Conservation (phyloP, 1,284 basidiomycete species). For the Cutaneotrichosporon sp. region DNA sequence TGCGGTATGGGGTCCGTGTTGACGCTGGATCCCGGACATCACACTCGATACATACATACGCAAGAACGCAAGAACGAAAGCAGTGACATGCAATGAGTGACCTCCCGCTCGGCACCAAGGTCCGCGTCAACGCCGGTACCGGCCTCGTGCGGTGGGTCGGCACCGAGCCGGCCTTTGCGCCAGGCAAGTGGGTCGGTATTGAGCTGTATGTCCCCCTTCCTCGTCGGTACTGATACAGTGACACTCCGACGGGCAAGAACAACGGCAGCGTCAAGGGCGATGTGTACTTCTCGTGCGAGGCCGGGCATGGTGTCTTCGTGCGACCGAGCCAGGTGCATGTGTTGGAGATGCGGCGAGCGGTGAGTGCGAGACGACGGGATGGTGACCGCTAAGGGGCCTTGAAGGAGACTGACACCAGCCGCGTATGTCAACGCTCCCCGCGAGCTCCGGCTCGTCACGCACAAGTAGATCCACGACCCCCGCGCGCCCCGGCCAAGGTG, state of each 20-base stretch:
- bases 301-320: conserved; percentile 83
- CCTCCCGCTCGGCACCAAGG: conserved; percentile 53
- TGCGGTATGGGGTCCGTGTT: background rate
- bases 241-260: conserved; percentile 85
- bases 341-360: conserved; percentile 31
- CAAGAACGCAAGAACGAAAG: background rate
- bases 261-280: conserved; percentile 84
- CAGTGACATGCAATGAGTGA: conserved; percentile 38
- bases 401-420: conserved; percentile 3
- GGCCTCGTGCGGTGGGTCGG: conserved; percentile 88
- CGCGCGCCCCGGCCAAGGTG: background rate
- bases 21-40: background rate
- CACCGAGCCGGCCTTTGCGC: conserved; percentile 72
- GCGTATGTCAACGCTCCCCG: conserved; percentile 4
- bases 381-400: background rate
- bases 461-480: conserved; percentile 5
- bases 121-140: conserved; percentile 71
- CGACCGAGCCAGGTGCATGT: conserved; percentile 80
- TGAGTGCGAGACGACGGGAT: background rate
- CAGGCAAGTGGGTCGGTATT: conserved; percentile 93
- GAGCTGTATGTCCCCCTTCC: conserved; percentile 62
- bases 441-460: conserved; percentile 1
- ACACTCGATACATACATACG: background rate
- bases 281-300: conserved; percentile 78
- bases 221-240: conserved; percentile 16